Evolutionary conservation across 176 grass and related monocot species (phyloP).

Genomic region (Zea luxurians): DNA sequence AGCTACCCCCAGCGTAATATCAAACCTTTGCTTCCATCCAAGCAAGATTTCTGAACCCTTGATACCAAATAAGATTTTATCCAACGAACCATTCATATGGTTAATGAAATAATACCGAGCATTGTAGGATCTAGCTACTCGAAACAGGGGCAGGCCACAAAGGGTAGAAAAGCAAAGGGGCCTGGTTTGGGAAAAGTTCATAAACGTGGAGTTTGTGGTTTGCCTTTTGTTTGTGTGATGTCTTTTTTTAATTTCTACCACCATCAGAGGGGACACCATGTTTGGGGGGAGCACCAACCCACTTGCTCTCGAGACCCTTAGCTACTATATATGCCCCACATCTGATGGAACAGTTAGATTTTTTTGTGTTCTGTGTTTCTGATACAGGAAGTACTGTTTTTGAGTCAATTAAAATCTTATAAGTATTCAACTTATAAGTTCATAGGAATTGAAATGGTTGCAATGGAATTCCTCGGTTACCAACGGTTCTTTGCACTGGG

Average conservation of each 20-base stretch:
- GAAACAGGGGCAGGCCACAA: background rate
- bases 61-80: too few relatives aligned
- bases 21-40: too few relatives aligned
- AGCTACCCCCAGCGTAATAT: too few relatives aligned
- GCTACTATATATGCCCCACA: conserved; percentile 17
- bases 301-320: too few relatives aligned
- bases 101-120: background rate
- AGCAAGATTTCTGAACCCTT: too few relatives aligned
- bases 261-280: conserved; percentile 41
- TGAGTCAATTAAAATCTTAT: background rate
- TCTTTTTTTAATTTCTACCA: conserved; percentile 35
- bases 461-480: too few relatives aligned
- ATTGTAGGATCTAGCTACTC: background rate
- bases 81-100: too few relatives aligned
- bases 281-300: conserved; percentile 37
- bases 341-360: conserved; percentile 30
- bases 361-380: conserved; percentile 7
- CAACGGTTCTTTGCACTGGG: too few relatives aligned
- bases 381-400: too few relatives aligned
- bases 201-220: conserved; percentile 11
- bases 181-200: conserved; percentile 37
- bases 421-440: too few relatives aligned
- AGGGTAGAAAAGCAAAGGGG: background rate
- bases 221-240: conserved; percentile 37
- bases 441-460: too few relatives aligned